phyloP scores from a whole-genome alignment of 257 asterid species.

The Solanum neorickii region DNA sequence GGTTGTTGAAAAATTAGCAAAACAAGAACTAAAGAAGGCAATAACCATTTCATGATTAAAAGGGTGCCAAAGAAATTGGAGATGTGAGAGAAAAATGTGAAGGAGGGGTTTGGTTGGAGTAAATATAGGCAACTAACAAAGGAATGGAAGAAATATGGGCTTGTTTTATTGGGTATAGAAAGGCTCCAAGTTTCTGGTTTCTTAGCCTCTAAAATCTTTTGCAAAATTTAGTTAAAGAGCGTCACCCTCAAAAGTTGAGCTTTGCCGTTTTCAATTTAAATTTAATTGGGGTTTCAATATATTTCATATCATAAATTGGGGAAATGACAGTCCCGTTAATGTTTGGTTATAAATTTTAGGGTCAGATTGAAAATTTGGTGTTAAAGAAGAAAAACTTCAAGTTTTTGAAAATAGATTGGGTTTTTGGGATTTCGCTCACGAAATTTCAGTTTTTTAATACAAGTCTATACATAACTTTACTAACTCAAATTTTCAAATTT shows the following conservation, averaged over 20 bases:
- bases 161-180: not conserved
- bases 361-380: not conserved
- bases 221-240: too few species aligned
- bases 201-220: not conserved
- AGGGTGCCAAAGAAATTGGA: not conserved
- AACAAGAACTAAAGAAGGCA: constrained; percentile 12
- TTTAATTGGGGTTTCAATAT: accelerated
- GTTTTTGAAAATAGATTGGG: not conserved
- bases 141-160: constrained; percentile 16
- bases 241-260: not conserved
- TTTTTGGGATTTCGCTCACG: not conserved
- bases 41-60: constrained; percentile 29
- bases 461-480: not conserved
- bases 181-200: constrained; percentile 1
- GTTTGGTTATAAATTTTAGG: not conserved
- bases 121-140: constrained; percentile 10
- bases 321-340: not conserved
- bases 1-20: constrained; percentile 24
- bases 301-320: too few species aligned
- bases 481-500: not conserved
- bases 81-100: not conserved
- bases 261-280: accelerated
- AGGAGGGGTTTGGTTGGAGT: not conserved
- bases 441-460: not conserved
- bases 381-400: not conserved